A percentile compares a stretch with the other conserved stretches of the same genome.
These are phyloP conservation scores for Trichoderma sp. DNA, from an alignment of 2,329 filamentous ascomycete genomes.

Conservation along the genomic window DNA sequence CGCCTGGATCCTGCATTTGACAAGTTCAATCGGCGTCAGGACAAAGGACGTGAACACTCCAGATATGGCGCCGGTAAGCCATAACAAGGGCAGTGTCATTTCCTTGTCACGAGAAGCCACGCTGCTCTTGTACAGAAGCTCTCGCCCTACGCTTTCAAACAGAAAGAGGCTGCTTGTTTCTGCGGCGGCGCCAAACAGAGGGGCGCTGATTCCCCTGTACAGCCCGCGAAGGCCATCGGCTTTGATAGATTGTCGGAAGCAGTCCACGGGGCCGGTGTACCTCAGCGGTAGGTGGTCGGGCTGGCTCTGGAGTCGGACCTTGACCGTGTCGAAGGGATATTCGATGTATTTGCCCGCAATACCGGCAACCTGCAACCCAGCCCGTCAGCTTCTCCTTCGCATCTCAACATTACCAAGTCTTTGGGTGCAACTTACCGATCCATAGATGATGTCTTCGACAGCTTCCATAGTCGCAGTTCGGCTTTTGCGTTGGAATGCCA, in stretches of 20 bases:
- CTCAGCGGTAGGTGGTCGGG: constrained; percentile 76
- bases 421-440: constrained; percentile 62
- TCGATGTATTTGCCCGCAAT: constrained; percentile 94
- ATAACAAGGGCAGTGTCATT: constrained; percentile 71
- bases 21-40: constrained; percentile 90
- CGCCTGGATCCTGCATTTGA: constrained; percentile 98
- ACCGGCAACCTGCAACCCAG: constrained; percentile 63
- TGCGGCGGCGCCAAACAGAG: constrained; percentile 83
- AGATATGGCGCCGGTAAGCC: constrained; percentile 78
- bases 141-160: constrained; percentile 75
- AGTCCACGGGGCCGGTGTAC: constrained; percentile 86
- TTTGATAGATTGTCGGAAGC: constrained; percentile 81
- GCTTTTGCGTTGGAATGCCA: constrained; percentile 37
- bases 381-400: background rate
- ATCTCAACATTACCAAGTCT: no score
- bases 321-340: constrained; percentile 98
- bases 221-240: constrained; percentile 77
- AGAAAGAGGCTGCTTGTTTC: constrained; percentile 93
- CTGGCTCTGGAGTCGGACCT: constrained; percentile 96
- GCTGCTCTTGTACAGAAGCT: constrained; percentile 56
- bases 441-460: constrained; percentile 82
- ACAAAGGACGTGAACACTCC: constrained; percentile 88
- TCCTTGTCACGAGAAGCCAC: constrained; percentile 51
- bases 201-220: constrained; percentile 90
- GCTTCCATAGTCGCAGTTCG: constrained; percentile 56